Evolutionary conservation across 176 grass and related monocot genomes (phyloP), one percentile per base, ranked within the genome.

Genomic region (Chloris gayana): DNA sequence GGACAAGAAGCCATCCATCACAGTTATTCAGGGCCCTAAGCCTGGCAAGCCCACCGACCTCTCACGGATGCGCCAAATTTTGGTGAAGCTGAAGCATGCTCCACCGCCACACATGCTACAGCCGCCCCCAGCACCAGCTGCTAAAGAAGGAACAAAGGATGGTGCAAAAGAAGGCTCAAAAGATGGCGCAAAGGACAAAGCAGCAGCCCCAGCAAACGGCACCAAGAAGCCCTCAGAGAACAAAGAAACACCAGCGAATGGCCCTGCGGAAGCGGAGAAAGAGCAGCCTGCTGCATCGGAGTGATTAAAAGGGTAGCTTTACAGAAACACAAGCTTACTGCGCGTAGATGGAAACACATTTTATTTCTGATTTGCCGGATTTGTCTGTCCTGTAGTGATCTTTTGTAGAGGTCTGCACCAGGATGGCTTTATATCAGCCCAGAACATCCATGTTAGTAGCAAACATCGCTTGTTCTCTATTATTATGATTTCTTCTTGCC

Each of bases 1-100:
- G 78, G 92, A 95, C 70, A 95, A 93, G 84, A 98, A 98, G 62
- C 86, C 95, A 27, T 93, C 88, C 61, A 75, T 98, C 46, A 84
- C 91, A 12, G 80, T 98, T 51, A 70, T 95, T 63, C 95, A 93
- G 17, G 95, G 95, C 10, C 92, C 92, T 3, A 98, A 95, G 64
- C 95, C 92, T 21, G 95, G 95, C 89, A 98, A 98, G 70, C 90
- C 88, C 21, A 98, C 95, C 0, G 95, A 98, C 35, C 86, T 98
- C 38, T 87, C 92, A 7, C 89, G 92, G 33, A 89, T 98, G 92
- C 92, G 90, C 69, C 92, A 98, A 54, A 89, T 95, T 70, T 76
- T 98, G 50, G 75, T 91, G 76, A 93, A 88, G 86, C 87, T 98
- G 65, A 98, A 98, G 86, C 92, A 98, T 62, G 75, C 85, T 60